Conservation (phyloP, 2,329 filamentous ascomycete species). For the Talaromyces rugulosus region DNA sequence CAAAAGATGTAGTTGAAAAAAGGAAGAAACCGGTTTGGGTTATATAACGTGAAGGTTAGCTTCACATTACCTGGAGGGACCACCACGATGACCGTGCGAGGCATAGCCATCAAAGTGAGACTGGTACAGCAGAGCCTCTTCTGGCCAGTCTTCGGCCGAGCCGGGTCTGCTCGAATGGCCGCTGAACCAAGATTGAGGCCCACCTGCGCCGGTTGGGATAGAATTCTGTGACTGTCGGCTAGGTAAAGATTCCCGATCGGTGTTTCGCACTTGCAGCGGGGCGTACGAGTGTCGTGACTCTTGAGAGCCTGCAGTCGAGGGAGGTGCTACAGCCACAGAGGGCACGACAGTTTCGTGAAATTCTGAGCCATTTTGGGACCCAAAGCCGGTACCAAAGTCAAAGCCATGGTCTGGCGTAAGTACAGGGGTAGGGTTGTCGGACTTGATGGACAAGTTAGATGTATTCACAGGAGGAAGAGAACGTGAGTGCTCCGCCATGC, state of each 20-base stretch:
- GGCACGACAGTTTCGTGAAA: conserved; percentile 2
- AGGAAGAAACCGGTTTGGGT: not conserved
- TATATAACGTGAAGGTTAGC: not conserved
- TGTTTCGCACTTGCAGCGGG: not conserved
- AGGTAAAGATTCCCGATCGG: conserved; percentile 21
- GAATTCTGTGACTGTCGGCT: conserved; percentile 24
- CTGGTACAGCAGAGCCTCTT: conserved; percentile 39
- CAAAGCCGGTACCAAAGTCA: conserved; percentile 13
- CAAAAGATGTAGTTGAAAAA: not conserved
- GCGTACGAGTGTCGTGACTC: conserved; percentile 17
- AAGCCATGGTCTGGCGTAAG: conserved; percentile 12
- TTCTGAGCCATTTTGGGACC: not conserved
- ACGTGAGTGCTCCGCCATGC: not conserved
- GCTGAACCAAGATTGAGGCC: conserved; percentile 5
- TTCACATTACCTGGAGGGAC: not conserved
- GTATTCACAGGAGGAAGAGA: conserved; percentile 1
- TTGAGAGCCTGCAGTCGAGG: conserved; percentile 14
- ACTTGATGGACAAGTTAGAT: conserved; percentile 1
- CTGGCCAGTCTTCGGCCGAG: conserved; percentile 32
- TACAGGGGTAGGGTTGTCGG: conserved; percentile 12
- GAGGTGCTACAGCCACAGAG: conserved; percentile 14
- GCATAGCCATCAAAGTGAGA: conserved; percentile 3
- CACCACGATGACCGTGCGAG: conserved; percentile 1
- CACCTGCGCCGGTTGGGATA: conserved; percentile 7
- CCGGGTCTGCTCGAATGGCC: conserved; percentile 13